Percentiles rank a stretch among this genome's conserved stretches.
Conservation (phyloP, 1,139 yeast species). For the Geotrichum histeridarum region DNA sequence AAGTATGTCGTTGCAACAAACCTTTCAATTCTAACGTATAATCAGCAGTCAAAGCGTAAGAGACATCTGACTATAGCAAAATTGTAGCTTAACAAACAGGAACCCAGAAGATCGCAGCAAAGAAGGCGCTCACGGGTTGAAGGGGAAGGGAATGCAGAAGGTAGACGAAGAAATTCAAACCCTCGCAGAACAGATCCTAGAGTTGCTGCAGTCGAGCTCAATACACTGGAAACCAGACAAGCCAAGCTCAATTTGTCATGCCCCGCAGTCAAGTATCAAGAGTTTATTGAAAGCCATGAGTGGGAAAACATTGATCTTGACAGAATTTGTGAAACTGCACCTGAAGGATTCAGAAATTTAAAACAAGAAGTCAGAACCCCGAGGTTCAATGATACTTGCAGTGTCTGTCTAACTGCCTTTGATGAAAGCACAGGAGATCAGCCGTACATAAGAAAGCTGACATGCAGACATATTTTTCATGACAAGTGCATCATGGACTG, state of each 20-base stretch:
- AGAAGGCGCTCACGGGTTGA: too few relatives aligned
- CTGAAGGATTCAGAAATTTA: neutral
- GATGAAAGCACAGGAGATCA: neutral
- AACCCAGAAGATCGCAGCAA: too few relatives aligned
- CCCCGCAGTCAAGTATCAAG: neutral
- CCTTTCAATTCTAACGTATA: too few relatives aligned
- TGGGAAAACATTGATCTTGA: neutral
- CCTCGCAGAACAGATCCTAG: too few relatives aligned
- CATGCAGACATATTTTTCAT: neutral
- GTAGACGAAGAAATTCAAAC: too few relatives aligned
- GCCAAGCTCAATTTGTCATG: neutral
- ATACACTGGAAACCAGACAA: neutral
- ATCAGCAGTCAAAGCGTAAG: too few relatives aligned
- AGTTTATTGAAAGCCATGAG: neutral
- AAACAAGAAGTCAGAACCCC: neutral
- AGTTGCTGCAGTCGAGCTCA: neutral
- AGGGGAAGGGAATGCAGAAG: too few relatives aligned
- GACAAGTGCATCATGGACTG: neutral
- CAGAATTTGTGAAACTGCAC: neutral
- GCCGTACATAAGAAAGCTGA: neutral
- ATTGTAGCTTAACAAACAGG: too few relatives aligned
- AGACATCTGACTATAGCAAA: too few relatives aligned
- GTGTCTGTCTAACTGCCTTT: neutral
- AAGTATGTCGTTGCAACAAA: too few relatives aligned
- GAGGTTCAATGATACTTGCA: neutral